Base-by-base conservation (phyloP, 495 filamentous ascomycete species). In the Talaromyces ruber region DNA sequence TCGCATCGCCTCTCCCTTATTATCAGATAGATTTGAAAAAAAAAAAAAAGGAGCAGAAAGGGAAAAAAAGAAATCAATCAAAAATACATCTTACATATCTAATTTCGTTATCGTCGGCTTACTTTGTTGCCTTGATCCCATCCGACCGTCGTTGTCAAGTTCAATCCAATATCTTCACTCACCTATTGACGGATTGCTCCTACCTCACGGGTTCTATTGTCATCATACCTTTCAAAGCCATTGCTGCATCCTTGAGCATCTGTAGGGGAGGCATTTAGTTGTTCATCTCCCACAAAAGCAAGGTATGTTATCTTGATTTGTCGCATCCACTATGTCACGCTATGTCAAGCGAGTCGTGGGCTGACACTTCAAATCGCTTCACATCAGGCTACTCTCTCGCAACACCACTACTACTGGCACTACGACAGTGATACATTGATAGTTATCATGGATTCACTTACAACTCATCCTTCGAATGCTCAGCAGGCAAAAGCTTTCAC, bases 261-360 rank as follows among this genome's bases (percentile, higher is more conserved):
- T 78, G 74, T 79, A 86, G 91, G 92, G 90, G 93, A 97, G 87
- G 91, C 93, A 97, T 97, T 97, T 75, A 86, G 68, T 97, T 96
- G 93, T 96, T 90, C 82, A 90, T 96, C 92, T 96, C 92, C 89
- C 85, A 79, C 80, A 79, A 73, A 82, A 79, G 86, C 88, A 89
- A 86, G 89, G 72, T 63, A 61, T 39, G 64, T 61, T 60, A 68
- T 56, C 0, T 59, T 65, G 55, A 30, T 62, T 59, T 29, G 45
- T 58, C 64, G 58, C 24, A 32, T 45, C 58, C 21, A 47, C 4
- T n/a, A 4, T 47, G 6, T 4, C n/a, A 47, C 18, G 9, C 32
- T 58, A 25, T 64, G 54, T 62, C 65, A 58, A 68, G 63, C 50
- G 28, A 51, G 58, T 39, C 34, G 24, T 58, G 47, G 32, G 60